Base-by-base conservation (phyloP, 169 alveolate species). In the Pseudocohnilembus persalinus region DNA sequence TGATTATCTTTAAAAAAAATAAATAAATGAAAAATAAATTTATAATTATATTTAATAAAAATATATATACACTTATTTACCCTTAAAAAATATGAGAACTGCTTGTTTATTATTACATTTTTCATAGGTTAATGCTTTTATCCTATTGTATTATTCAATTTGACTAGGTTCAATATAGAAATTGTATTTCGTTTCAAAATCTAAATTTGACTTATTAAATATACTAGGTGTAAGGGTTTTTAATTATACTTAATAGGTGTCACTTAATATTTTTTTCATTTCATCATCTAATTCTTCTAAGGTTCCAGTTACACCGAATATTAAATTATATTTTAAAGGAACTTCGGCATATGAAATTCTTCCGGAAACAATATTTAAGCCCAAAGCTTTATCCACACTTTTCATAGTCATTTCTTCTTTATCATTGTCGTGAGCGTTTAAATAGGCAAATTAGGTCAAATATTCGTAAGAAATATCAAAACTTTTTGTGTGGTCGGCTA, bases 221-320 rank as follows among this genome's bases (percentile, higher is more conserved):
- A 75, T 75, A 26, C 68, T 31, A 75, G 80, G 80, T 1, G 29
- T 30, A 11, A 31, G 33, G 29, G 33, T 1, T 24, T 75, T 64
- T 28, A n/a, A 31, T 75, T 28, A 29, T 0, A 75, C 26, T 0
- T 75, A 31, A 75, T 75, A 75, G 30, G 31, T 75, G 31, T 75
- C 0, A 0, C n/a, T n/a, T n/a, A 75, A 16, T 1, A 16, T 11
- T 31, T 75, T 0, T 29, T 75, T 75, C 34, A 75, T 15, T 28
- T 29, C 0, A 1, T 28, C 6, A 28, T 75, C 33, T 29, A 75
- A 20, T 0, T 35, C 31, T 30, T 75, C 4, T 24, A 75, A 64
- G 0, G 80, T 75, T 27, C 80, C 80, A 11, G 80, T 75, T 75
- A 75, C 80, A 1, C 80, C 80, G 26, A 75, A 30, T 0, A 75